Percentiles rank a stretch among this genome's conserved stretches.
Conservation (phyloP, 2,329 filamentous ascomycete genomes). For the Calonectria pseudoturangicola region DNA sequence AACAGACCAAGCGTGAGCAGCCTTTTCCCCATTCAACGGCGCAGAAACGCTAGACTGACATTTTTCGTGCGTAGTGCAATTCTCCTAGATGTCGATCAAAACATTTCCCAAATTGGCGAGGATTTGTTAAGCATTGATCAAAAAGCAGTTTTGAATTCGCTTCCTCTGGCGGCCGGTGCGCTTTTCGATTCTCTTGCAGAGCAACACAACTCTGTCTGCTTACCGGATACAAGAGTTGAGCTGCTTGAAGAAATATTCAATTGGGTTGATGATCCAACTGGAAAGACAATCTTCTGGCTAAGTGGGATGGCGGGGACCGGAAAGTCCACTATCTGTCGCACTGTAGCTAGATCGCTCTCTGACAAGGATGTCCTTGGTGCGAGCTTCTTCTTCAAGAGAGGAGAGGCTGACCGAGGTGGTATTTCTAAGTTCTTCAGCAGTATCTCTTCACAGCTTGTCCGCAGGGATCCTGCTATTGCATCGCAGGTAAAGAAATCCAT, state of each 20-base stretch:
- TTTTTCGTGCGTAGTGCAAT: too few relatives aligned
- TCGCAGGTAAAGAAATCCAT: conserved; percentile 55
- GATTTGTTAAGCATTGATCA: background rate
- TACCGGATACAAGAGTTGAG: conserved; percentile 55
- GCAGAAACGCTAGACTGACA: too few relatives aligned
- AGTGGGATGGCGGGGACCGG: conserved; percentile 56
- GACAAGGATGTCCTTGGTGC: conserved; percentile 29
- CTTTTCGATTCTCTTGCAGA: conserved; percentile 59
- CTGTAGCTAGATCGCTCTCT: conserved; percentile 59
- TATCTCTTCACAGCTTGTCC: conserved; percentile 60
- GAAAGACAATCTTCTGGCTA: conserved; percentile 59
- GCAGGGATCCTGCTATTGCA: conserved; percentile 54
- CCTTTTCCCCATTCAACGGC: background rate
- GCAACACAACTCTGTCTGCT: conserved; percentile 57
- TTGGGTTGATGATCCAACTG: conserved; percentile 53
- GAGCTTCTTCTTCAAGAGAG: conserved; percentile 57
- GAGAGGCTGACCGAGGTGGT: conserved; percentile 61
- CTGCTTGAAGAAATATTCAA: conserved; percentile 55
- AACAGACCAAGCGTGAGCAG: background rate
- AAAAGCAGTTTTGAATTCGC: conserved; percentile 40
- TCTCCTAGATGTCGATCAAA: too few relatives aligned
- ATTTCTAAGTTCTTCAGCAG: conserved; percentile 63
- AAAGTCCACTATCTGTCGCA: conserved; percentile 59
- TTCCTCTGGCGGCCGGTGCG: conserved; percentile 47
- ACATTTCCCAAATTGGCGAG: too few relatives aligned